Conservation (phyloP, 2,329 filamentous ascomycete species). For the Dryadomyces sulphureus region DNA sequence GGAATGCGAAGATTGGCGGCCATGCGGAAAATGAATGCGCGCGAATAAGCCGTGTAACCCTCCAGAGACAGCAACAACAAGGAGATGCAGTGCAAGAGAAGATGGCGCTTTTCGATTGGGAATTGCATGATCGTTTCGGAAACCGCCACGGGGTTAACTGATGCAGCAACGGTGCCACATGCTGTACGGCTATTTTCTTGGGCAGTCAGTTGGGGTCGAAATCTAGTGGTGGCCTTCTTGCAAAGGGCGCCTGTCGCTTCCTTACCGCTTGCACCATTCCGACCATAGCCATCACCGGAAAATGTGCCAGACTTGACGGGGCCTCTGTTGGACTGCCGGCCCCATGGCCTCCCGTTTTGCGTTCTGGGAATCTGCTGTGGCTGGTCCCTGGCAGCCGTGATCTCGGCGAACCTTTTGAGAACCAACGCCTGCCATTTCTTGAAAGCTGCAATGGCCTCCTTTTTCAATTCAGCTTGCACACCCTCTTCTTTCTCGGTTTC, state of each 20-base stretch:
- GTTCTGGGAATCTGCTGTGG: slow-evolving; percentile 10
- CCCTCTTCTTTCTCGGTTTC: slow-evolving; percentile 9
- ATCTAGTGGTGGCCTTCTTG: not conserved
- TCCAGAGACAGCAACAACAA: slow-evolving; percentile 63
- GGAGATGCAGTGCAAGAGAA: slow-evolving; percentile 58
- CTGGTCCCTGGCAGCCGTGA: slow-evolving; percentile 36
- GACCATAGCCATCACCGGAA: not conserved
- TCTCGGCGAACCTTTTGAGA: slow-evolving; percentile 54
- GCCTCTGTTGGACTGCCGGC: not conserved
- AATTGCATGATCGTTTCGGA: slow-evolving; percentile 24
- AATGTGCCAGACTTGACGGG: not conserved
- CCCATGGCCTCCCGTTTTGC: not conserved
- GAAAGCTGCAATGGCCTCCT: slow-evolving; percentile 55
- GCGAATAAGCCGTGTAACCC: slow-evolving; percentile 60
- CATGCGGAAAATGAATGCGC: slow-evolving; percentile 55
- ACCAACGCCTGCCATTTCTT: slow-evolving; percentile 67
- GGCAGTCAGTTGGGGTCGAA: not conserved
- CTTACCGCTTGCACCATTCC: not conserved
- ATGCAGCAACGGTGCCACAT: no score
- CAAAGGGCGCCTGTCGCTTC: not conserved
- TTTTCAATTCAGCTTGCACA: slow-evolving; percentile 45
- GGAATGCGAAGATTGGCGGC: slow-evolving; percentile 58
- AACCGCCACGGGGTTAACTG: no score
- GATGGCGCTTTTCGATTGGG: slow-evolving; percentile 45
- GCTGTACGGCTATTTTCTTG: not conserved